phyloP scores from a whole-genome alignment of 768 basidiomycete species.

The Boletus subparvulus region DNA sequence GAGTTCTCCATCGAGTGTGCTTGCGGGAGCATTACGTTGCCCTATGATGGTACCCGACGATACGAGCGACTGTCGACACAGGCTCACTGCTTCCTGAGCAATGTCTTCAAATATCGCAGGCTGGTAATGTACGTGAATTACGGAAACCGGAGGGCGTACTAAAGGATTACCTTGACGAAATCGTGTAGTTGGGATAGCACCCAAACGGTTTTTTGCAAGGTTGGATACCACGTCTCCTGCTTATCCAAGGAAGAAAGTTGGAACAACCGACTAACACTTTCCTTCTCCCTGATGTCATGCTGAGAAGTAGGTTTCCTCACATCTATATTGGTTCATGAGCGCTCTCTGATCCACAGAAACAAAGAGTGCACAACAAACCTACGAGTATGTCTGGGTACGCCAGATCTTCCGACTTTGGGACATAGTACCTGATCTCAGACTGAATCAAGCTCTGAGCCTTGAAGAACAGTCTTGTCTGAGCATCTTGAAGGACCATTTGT shows the following conservation, averaged over 20 bases:
- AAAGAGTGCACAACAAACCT: constrained; percentile 42
- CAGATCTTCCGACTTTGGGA: constrained; percentile 74
- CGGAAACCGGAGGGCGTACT: background rate
- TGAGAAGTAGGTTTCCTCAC: constrained; percentile 45
- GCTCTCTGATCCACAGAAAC: background rate
- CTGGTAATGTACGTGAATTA: constrained; percentile 40
- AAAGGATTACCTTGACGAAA: constrained; percentile 76
- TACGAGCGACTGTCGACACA: constrained; percentile 81
- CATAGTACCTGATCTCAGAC: constrained; percentile 82
- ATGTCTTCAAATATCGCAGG: constrained; percentile 96
- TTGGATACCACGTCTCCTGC: constrained; percentile 91
- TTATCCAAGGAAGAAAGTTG: constrained; percentile 67
- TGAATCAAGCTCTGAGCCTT: constrained; percentile 92
- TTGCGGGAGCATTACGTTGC: constrained; percentile 42
- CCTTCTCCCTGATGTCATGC: constrained; percentile 60
- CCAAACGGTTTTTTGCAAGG: constrained; percentile 85
- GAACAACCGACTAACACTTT: constrained; percentile 68
- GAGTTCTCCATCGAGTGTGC: constrained; percentile 67
- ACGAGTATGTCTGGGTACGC: constrained; percentile 83
- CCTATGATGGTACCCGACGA: constrained; percentile 67
- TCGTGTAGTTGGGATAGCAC: constrained; percentile 86
- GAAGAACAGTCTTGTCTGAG: constrained; percentile 94
- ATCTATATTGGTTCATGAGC: constrained; percentile 33
- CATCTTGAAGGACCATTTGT: constrained; percentile 91
- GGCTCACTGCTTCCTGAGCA: constrained; percentile 84